Percentiles rank a stretch among this genome's conserved stretches.
phyloP scores from a whole-genome alignment of 2,329 filamentous ascomycete genomes.

The Ustulina deusta region DNA sequence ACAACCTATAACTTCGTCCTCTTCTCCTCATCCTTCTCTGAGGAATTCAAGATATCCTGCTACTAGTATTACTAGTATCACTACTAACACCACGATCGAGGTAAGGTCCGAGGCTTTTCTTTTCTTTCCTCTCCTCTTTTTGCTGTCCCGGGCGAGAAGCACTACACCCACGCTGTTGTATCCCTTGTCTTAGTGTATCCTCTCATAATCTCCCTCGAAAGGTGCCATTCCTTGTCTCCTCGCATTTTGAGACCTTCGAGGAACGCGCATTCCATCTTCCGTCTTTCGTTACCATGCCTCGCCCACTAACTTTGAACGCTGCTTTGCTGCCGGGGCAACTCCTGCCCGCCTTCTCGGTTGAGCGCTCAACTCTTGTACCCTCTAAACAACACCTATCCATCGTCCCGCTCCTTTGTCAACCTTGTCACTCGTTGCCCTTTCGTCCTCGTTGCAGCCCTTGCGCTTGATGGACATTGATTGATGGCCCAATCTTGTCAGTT shows the following conservation, averaged over 20 bases:
- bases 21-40: not conserved
- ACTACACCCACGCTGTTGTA: not conserved
- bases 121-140: not conserved
- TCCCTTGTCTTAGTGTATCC: conserved; percentile 41
- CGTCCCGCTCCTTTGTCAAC: conserved; percentile 37
- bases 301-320: conserved; percentile 5
- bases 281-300: conserved; percentile 28
- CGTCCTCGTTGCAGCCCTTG: conserved; percentile 32
- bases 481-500: conserved; percentile 37
- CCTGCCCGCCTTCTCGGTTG: conserved; percentile 28
- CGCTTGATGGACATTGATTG: conserved; percentile 40
- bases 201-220: conserved; percentile 40
- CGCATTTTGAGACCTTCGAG: conserved; percentile 29
- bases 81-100: not conserved
- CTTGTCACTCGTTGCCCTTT: conserved; percentile 33
- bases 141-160: not conserved
- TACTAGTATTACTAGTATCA: not conserved
- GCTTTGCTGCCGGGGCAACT: conserved; percentile 39
- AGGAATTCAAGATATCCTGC: conserved; percentile 11
- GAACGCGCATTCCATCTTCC: conserved; percentile 41
- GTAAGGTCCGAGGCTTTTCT: conserved; percentile 8
- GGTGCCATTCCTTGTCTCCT: conserved; percentile 46
- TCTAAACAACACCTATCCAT: conserved; percentile 30
- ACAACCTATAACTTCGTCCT: not conserved
- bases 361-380: not conserved